Conservation (phyloP, 2,329 filamentous ascomycete genomes). For the Periconia macrospinosa region DNA sequence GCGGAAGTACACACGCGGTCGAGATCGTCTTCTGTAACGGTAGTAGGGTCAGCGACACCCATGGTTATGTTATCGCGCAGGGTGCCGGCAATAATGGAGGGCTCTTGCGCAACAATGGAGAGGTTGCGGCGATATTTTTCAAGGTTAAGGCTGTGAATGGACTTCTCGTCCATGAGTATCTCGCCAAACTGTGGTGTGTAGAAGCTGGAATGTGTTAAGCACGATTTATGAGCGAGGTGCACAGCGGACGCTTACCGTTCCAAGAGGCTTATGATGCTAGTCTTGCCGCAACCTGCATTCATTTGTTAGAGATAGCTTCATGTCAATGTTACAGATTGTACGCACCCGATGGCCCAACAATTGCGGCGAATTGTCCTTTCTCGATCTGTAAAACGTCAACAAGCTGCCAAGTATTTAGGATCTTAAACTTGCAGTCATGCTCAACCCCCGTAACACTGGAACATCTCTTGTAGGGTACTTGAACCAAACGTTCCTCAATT, state of each 20-base stretch:
- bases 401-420: too few species aligned
- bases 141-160: too few species aligned
- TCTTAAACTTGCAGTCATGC: neutral
- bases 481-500: slow-evolving; percentile 79
- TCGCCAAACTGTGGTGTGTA: too few species aligned
- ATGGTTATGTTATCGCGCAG: slow-evolving; percentile 86
- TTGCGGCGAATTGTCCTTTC: slow-evolving; percentile 16
- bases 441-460: slow-evolving; percentile 65
- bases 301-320: neutral
- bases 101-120: slow-evolving; percentile 81
- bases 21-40: slow-evolving; percentile 30
- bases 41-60: slow-evolving; percentile 19
- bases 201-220: too few species aligned
- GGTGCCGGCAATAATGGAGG: slow-evolving; percentile 85
- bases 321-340: too few species aligned
- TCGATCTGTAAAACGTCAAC: neutral
- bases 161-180: too few species aligned
- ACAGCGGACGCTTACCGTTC: too few species aligned
- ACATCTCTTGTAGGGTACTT: slow-evolving; percentile 92
- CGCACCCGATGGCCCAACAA: slow-evolving; percentile 5
- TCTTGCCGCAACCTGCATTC: slow-evolving; percentile 76
- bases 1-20: slow-evolving; percentile 43
- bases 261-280: too few species aligned
- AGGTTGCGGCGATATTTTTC: too few species aligned
- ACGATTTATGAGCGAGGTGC: too few species aligned